Evolutionary conservation across 805 yeast genomes (phyloP), one percentile per base, ranked within the genome.

Genomic region (Yarrowia sp.): DNA sequence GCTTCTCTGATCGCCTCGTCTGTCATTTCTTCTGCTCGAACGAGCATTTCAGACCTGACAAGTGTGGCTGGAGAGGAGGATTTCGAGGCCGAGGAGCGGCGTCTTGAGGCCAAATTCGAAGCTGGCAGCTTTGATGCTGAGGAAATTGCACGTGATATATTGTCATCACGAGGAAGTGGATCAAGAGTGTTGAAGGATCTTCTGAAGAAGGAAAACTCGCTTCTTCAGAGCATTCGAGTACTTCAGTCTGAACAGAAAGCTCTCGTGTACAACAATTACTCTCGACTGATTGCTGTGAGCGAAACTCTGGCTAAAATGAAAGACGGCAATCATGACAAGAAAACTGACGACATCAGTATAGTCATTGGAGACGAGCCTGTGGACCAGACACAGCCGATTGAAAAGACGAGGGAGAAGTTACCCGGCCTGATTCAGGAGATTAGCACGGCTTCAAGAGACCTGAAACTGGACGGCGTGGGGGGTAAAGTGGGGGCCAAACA

Each of bases 171-270:
- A 8, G 65, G 65, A 22, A 43, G 52, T 8, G 56, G 56, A 12
- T 48, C 55, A 2, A 22, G 67, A 5, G 68, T 65, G 9, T 43
- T 77, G 14, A 69, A 73, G 45, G 70, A 67, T 8, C 70, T 78
- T 19, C 69, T 77, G 8, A 70, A 71, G 55, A 69, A 73, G 5
- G 76, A 74, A 38, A 74, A 73, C 64, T 72, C 71, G 65, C 73
- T 78, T 43, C 58, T 72, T 22, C 69, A 68, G 40, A 78, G 78
- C 53, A 71, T 75, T 14, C 72, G 75, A 19, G 73, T 76, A 10
- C 73, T 79, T 35, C 77, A 78, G 48, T 74, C 78, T 68, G 79
- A 78, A 45, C 80, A 79, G 64, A 79, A 79, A 70, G 79, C 80
- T 32, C 73, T 79, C 5, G 79, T 79, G 8, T 79, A 79, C 70